Evolutionary conservation across 2,329 filamentous ascomycete species (phyloP).

Genomic region (Pseudogymnoascus sp.): DNA sequence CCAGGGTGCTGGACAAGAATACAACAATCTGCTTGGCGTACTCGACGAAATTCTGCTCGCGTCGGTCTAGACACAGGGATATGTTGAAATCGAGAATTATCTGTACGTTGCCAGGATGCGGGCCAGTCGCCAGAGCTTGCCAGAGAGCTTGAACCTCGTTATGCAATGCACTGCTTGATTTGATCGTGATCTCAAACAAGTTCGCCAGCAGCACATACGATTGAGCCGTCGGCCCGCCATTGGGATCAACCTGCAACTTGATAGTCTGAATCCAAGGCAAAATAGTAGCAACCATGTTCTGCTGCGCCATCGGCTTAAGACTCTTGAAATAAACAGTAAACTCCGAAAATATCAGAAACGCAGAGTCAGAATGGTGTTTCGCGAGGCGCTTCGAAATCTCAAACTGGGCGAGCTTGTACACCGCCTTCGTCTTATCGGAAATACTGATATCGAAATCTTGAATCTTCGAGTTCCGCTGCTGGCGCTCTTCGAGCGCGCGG

Average conservation of each 20-base stretch:
- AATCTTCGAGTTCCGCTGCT: slow-evolving; percentile 79
- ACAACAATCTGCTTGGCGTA: slow-evolving; percentile 98
- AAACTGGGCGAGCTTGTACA: slow-evolving; percentile 96
- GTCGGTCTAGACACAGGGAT: slow-evolving; percentile 79
- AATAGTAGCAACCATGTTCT: slow-evolving; percentile 90
- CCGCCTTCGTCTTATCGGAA: slow-evolving; percentile 94
- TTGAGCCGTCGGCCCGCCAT: slow-evolving; percentile 79
- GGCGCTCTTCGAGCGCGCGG: slow-evolving; percentile 72
- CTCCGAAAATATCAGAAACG: slow-evolving; percentile 92
- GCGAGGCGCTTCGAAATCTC: slow-evolving; percentile 89
- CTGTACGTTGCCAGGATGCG: slow-evolving; percentile 88
- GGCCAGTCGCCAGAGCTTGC: slow-evolving; percentile 91
- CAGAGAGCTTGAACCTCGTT: slow-evolving; percentile 97
- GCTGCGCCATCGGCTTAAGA: slow-evolving; percentile 71
- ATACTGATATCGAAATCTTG: slow-evolving; percentile 98
- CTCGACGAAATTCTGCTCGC: slow-evolving; percentile 96
- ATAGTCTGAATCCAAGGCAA: slow-evolving; percentile 94
- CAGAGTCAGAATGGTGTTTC: slow-evolving; percentile 79
- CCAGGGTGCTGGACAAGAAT: slow-evolving; percentile 78
- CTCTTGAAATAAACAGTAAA: slow-evolving; percentile 92
- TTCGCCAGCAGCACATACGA: slow-evolving; percentile 96
- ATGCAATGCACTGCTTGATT: slow-evolving; percentile 77
- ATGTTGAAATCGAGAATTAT: slow-evolving; percentile 96
- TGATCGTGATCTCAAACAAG: slow-evolving; percentile 91
- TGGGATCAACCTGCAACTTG: slow-evolving; percentile 84